Conservation (phyloP, 176 grass and related monocot genomes). For the Puccinellia tenuiflora region DNA sequence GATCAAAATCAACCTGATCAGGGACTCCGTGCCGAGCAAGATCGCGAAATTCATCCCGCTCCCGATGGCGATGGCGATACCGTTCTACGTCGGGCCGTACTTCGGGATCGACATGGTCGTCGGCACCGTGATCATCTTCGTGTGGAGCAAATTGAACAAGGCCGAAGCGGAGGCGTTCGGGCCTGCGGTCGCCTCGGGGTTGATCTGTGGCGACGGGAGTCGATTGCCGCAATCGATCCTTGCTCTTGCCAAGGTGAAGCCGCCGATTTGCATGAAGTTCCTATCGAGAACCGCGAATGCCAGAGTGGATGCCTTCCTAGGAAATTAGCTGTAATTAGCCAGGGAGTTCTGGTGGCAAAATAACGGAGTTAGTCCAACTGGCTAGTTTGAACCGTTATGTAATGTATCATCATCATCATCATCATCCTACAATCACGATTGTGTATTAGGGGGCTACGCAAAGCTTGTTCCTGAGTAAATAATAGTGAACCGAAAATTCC, state of each 20-base stretch:
- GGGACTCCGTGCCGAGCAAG: slow-evolving; percentile 24
- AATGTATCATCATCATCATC: neutral
- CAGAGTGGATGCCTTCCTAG: slow-evolving; percentile 30
- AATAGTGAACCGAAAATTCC: too few relatives aligned
- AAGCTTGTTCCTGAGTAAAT: neutral
- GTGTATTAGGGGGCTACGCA: neutral
- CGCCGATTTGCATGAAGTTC: slow-evolving; percentile 61
- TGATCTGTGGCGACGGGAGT: slow-evolving; percentile 45
- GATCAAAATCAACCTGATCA: slow-evolving; percentile 21
- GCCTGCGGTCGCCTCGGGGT: slow-evolving; percentile 26
- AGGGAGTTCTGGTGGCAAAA: neutral
- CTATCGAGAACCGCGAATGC: slow-evolving; percentile 34
- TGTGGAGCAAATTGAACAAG: slow-evolving; percentile 22
- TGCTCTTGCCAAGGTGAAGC: slow-evolving; percentile 47
- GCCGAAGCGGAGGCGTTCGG: slow-evolving; percentile 29
- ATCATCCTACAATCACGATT: neutral
- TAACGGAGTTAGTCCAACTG: neutral
- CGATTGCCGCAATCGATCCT: slow-evolving; percentile 38
- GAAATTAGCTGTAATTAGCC: slow-evolving; percentile 20
- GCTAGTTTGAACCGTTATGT: neutral
- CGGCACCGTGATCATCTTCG: slow-evolving; percentile 37
- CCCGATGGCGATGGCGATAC: slow-evolving; percentile 50
- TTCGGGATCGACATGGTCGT: slow-evolving; percentile 53
- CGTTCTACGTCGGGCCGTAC: slow-evolving; percentile 42
- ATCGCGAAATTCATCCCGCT: slow-evolving; percentile 34